phyloP scores from a whole-genome alignment of 2,329 filamentous ascomycete genomes.

The Arthrinium phaeospermum region DNA sequence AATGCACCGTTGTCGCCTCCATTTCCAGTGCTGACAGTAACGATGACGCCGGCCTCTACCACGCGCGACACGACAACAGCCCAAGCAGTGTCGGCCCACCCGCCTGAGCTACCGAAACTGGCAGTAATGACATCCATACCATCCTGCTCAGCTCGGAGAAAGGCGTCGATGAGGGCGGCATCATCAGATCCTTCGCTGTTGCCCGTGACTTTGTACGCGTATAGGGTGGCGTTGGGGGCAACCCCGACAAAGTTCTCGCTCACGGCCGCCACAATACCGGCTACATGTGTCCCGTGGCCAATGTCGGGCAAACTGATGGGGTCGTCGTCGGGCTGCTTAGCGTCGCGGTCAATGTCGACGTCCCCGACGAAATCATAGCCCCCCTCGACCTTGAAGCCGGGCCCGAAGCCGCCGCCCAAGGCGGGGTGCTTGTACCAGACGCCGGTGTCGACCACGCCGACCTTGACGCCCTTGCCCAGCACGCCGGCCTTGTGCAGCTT shows the following conservation, averaged over 20 bases:
- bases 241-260: slow-evolving; percentile 45
- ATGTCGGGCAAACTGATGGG: not conserved
- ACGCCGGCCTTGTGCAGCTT: slow-evolving; percentile 28
- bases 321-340: slow-evolving; percentile 11
- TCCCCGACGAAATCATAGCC: slow-evolving; percentile 21
- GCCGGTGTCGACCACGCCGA: slow-evolving; percentile 29
- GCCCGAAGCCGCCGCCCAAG: slow-evolving; percentile 27
- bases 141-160: slow-evolving; percentile 47
- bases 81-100: slow-evolving; percentile 23
- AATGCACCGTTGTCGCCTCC: slow-evolving; percentile 10
- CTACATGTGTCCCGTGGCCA: slow-evolving; percentile 20
- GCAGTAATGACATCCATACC: slow-evolving; percentile 30
- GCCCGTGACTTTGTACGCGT: slow-evolving; percentile 45
- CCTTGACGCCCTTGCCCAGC: slow-evolving; percentile 27
- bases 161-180: slow-evolving; percentile 47
- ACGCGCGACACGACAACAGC: slow-evolving; percentile 22
- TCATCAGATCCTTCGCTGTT: slow-evolving; percentile 38
- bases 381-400: slow-evolving; percentile 28
- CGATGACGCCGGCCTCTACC: slow-evolving; percentile 24
- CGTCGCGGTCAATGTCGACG: not conserved
- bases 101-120: slow-evolving; percentile 16
- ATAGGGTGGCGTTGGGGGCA: slow-evolving; percentile 45
- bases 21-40: slow-evolving; percentile 25
- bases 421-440: slow-evolving; percentile 29
- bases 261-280: slow-evolving; percentile 37